Percentiles rank a stretch among this genome's conserved stretches.
Conservation (phyloP, 2,329 filamentous ascomycete species). For the Golovinomyces cichoracearum region DNA sequence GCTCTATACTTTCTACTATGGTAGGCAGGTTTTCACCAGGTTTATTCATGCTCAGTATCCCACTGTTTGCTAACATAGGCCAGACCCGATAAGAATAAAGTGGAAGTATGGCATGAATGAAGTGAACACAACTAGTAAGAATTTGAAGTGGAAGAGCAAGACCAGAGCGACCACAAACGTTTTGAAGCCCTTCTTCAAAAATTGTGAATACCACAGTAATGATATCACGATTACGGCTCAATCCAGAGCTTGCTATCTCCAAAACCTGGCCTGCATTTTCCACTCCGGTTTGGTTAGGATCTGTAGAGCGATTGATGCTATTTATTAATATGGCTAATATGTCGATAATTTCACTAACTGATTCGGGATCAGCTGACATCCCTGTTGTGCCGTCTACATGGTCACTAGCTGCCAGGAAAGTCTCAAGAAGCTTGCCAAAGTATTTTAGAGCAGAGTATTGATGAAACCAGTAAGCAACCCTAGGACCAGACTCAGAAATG, state of each 20-base stretch:
- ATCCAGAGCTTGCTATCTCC: conserved; percentile 30
- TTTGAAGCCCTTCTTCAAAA: conserved; percentile 41
- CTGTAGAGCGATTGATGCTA: conserved; percentile 10
- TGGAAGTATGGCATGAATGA: conserved; percentile 45
- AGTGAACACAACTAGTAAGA: conserved; percentile 46
- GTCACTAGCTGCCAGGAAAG: conserved; percentile 31
- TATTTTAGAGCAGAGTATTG: conserved; percentile 57
- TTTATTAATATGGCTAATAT: conserved; percentile 47
- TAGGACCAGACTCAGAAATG: conserved; percentile 49
- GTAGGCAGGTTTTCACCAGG: conserved; percentile 50
- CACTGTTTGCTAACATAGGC: conserved; percentile 65
- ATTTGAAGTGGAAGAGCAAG: conserved; percentile 30
- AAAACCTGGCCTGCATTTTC: conserved; percentile 19
- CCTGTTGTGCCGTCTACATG: conserved; percentile 20
- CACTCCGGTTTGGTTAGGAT: conserved; percentile 18
- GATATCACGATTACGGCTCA: conserved; percentile 39
- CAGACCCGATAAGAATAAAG: conserved; percentile 64
- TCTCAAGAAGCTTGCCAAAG: conserved; percentile 49
- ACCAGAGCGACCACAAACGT: conserved; percentile 18
- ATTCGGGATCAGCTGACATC: conserved; percentile 26
- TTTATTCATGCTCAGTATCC: conserved; percentile 50
- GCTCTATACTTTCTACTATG: conserved; percentile 59
- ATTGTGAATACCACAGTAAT: conserved; percentile 61
- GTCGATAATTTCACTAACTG: conserved; percentile 45
- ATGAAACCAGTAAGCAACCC: conserved; percentile 49